Base-by-base conservation (phyloP, 2,329 filamentous ascomycete species). In the Pseudopyricularia javanii region DNA sequence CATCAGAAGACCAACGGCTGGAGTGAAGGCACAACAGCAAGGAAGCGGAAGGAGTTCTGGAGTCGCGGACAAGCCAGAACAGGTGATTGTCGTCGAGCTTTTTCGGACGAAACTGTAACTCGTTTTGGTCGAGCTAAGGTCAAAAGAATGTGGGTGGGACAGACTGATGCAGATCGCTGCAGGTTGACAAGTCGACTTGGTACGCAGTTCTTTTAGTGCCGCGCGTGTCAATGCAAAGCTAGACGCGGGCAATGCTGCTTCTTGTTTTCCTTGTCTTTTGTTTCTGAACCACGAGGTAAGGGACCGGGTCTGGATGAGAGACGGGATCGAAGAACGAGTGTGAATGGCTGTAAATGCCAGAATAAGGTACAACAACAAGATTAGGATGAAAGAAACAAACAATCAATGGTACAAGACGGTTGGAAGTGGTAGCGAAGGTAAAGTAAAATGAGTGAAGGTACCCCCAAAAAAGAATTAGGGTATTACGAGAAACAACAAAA, bases 1-100 rank as follows among this genome's bases (percentile, higher is more conserved):
- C 45, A 34, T 30, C 32, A n/a, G 17, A 52, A 17, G 49, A 50
- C 1, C 52, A 54, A 17, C 54, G 58, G 33, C 59, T 52, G 50
- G 40, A 47, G 40, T 22, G 17, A 43, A 45, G 50, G 50, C 17
- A 43, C 26, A 28, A 52, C 32, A 24, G 17, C 17, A 28, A 28
- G 28, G 40, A 15, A 20, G 50, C 50, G 24, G 50, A 26, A 52
- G 43, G 24, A 34, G 14, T 26, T 22, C 28, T 53, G 47, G 28
- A 30, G 24, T n/a, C 7, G 47, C n/a, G 24, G 48, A 33, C 4
- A 49, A 34, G 17, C n/a, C 30, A 49, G 33, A 32, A 14, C 30
- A 22, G 48, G 30, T 49, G 24, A n/a, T 43, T 24, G 20, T 43
- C 6, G 37, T n/a, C 24, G 37, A 20, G 37, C 20, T 20, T n/a